Base-by-base conservation (phyloP, 176 grass and related monocot species). In the Zoysia japonica region DNA sequence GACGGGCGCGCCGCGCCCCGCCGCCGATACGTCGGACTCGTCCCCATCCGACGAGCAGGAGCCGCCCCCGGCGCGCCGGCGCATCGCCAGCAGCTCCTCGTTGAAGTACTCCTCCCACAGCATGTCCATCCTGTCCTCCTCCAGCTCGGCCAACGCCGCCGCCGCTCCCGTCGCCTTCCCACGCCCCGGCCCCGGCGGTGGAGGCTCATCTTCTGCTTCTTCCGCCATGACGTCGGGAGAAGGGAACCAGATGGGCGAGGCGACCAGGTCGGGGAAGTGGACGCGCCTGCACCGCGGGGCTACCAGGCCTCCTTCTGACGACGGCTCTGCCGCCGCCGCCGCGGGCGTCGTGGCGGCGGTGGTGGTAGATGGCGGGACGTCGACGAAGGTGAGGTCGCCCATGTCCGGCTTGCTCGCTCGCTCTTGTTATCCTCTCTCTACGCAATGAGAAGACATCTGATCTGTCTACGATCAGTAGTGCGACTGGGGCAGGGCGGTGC, bases 21-120 rank as follows among this genome's bases (percentile, higher is more conserved):
- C 28, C 28, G 0, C 72, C 40, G 28, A 66, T 4, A 16, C 9
- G 69, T 88, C 82, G 50, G 77, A 81, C 67, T 67, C 82, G 14
- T 55, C 53, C 53, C 28, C 28, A 4, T 11, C 3, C 15, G 63
- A 14, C 17, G 6, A 50, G 76, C 16, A 61, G 1, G 80, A 38
- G 9, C 11, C 64, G 20, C 7, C 54, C 46, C 28, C 28, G 28
- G 28, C 28, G 0, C 28, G 28, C 28, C 57, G 70, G 70, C 37
- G 57, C 47, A 67, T 43, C 12, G 80, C 57, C 9, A 87, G 78
- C 7, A 89, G 78, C 53, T 93, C 91, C 74, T 91, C 88, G 65
- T 93, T 93, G 72, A 93, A 91, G 83, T 28, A 28, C 28, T 91
- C 71, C 85, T 93, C 91, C 91, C 91, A 93, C 63, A 93, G 85